Base-by-base conservation (phyloP, 768 basidiomycete genomes). In the Lentinula guzmanii region DNA sequence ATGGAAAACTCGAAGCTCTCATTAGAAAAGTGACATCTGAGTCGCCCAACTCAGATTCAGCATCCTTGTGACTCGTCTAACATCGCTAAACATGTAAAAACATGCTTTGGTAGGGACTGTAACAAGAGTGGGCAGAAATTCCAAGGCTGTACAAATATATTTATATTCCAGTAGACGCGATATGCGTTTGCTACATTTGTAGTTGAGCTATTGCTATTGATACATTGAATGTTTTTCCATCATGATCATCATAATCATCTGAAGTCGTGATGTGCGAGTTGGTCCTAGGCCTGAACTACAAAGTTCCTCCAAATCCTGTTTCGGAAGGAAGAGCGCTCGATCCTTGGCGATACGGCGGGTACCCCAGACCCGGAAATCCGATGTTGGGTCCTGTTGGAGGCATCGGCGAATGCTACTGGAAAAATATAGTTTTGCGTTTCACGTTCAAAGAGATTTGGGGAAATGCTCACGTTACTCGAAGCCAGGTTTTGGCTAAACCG, bases 1-100 rank as follows among this genome's bases (percentile, higher is more conserved):
- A 83, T 64, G 68, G 45, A 33, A 82, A 79, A 69, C 64, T 84
- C 41, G 80, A 82, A 61, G 63, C 60, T 42, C 61, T 84, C 64
- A 71, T 80, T 18, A 62, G 60, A 43, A 74, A 63, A 52, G 70
- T 80, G 45, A 74, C 72, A 21, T 64, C 69, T 16, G 60, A 65
- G 43, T 52, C 55, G 9, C 4, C 34, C 9, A 39, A 13, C 13
- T 39, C 37, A 7, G 31, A n/a, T 33, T 33, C 51, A 52, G 24
- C 51, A 11, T 52, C 51, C 33, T 33, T 52, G 31, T 52, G 31
- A 52, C 28, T 28, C 3, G 28, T 28, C 28, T 28, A 28, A 28
- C 3, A 28, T 28, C 28, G 28, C 28, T 28, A 28, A 28, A 28
- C 28, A 28, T 28, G 28, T 28, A 28, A 28, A 28, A 28, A 4